Evolutionary conservation across 768 basidiomycete species (phyloP), one percentile per base, ranked within the genome.

Genomic region (Panus rudis): DNA sequence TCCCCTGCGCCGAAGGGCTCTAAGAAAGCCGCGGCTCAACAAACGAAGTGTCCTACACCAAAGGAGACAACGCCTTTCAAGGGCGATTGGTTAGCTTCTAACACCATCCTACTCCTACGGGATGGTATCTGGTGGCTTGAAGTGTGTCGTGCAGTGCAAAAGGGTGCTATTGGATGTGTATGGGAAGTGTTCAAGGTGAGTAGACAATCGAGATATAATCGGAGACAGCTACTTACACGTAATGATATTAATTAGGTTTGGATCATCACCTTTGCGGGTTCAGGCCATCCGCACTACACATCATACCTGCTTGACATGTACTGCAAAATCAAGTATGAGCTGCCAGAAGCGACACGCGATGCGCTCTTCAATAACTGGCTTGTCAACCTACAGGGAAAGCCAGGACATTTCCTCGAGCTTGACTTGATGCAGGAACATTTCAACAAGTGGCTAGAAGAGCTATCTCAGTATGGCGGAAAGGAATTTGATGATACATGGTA

Each of bases 361-460:
- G 43, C 37, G 4, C 14, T 45, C 26, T 13, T 48, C 19, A 21
- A 26, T 12, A 48, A 45, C 27, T 45, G 46, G 45, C 43, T 48
- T 13, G 47, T 48, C 30, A 48, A 48, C 20, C 35, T 20, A 10
- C 37, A 16, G n/a, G 47, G 45, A 5, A 6, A 28, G 4, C 6
- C n/a, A 6, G 45, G 45, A 4, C 27, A 37, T 10, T 45, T 39
- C 31, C 45, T 37, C 19, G 47, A 48, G 39, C 45, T 21, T 33
- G 47, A 48, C 28, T 23, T 48, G 6, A 49, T 59, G 11, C 63
- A 66, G 41, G 65, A 65, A 37, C 53, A 57, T 30, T 54, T 64
- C 33, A 63, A 66, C 37, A 46, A 51, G 10, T 46, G 56, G 5
- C 52, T 64, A 20, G 56, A 63, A 35, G 33, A 35, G n/a, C 33